phyloP scores from a whole-genome alignment of 805 yeast genomes.

The Metschnikowia orientalis region DNA sequence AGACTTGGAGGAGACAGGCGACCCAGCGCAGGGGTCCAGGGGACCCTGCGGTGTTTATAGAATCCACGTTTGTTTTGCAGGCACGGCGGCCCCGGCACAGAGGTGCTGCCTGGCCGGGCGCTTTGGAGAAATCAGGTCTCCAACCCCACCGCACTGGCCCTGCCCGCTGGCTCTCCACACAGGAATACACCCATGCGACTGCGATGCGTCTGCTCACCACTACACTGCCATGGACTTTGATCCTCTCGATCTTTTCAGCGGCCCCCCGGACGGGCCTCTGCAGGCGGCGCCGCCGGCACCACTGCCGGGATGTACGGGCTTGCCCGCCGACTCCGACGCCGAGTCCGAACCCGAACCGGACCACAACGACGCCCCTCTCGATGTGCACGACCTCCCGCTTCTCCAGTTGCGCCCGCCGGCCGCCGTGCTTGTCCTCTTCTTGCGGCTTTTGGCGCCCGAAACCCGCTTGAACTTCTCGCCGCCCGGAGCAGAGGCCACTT shows the following conservation, averaged over 20 bases:
- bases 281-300: constrained; percentile 2
- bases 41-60: too few species aligned
- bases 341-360: constrained; percentile 9
- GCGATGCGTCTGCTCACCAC: background rate
- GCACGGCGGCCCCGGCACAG: too few species aligned
- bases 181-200: too few species aligned
- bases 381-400: constrained; percentile 57
- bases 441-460: constrained; percentile 47
- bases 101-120: too few species aligned
- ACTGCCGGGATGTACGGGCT: too few species aligned
- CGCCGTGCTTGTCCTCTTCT: constrained; percentile 38
- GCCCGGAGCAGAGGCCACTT: constrained; percentile 4
- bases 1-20: too few species aligned
- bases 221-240: constrained; percentile 33
- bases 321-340: too few species aligned
- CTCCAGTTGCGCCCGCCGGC: constrained; percentile 45
- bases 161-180: too few species aligned
- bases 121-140: too few species aligned
- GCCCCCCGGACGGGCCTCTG: constrained; percentile 11
- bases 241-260: constrained; percentile 39
- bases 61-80: background rate
- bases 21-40: too few species aligned
- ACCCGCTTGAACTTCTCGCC: constrained; percentile 49
- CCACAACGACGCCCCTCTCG: constrained; percentile 35
- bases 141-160: too few species aligned